Conservation (phyloP, 108 stramenopile genomes). For the Chaetoceros tenuissimus region DNA sequence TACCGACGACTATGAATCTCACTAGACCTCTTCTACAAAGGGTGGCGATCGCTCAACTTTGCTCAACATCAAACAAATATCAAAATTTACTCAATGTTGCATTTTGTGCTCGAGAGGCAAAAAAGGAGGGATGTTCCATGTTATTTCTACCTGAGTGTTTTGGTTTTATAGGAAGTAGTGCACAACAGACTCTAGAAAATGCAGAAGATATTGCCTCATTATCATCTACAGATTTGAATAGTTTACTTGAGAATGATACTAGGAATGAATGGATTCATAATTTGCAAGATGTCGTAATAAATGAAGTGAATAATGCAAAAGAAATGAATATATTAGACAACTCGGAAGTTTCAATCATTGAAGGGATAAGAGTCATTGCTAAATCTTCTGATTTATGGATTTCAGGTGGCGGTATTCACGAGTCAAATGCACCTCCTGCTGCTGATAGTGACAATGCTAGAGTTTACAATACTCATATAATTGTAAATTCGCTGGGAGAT, state of each 20-base stretch:
- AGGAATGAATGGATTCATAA: conserved; percentile 1
- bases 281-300: not conserved
- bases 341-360: conserved; percentile 36
- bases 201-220: conserved; percentile 41
- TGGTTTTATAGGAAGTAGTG: conserved; percentile 69
- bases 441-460: conserved; percentile 18
- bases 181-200: conserved; percentile 49
- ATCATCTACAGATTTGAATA: not conserved
- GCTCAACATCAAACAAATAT: conserved; percentile 63
- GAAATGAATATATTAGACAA: not conserved
- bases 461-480: conserved; percentile 93
- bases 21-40: not conserved
- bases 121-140: conserved; percentile 45
- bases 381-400: conserved; percentile 57
- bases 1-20: too few relatives aligned
- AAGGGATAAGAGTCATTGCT: conserved; percentile 63
- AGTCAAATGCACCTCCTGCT: conserved; percentile 25
- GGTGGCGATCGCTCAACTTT: conserved; percentile 66
- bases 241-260: not conserved
- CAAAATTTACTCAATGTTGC: conserved; percentile 60
- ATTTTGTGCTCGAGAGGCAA: conserved; percentile 55
- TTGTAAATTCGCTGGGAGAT: conserved; percentile 65
- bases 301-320: not conserved
- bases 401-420: conserved; percentile 75
- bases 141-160: conserved; percentile 81